A percentile compares a stretch with the other conserved stretches of the same genome.
These are phyloP conservation scores for Colletotrichum sp. DNA, from an alignment of 2,329 filamentous ascomycete species.

Conservation along the genomic window DNA sequence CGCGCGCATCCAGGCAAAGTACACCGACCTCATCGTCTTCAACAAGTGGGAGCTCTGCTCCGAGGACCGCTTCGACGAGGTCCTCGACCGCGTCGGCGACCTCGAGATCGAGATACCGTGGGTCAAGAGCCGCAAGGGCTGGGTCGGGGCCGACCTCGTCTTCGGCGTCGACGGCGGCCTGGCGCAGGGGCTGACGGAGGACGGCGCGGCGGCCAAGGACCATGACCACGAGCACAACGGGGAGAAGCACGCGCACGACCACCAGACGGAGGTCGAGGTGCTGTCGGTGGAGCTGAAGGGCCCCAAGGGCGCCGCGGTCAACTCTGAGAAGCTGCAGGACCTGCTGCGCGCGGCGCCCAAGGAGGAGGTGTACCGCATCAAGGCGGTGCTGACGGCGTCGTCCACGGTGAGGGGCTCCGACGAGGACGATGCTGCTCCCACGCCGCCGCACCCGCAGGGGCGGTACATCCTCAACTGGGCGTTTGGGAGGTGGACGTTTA, in stretches of 20 bases:
- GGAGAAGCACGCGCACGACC: slow-evolving; percentile 47
- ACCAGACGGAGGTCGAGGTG: slow-evolving; percentile 92
- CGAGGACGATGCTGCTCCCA: slow-evolving; percentile 42
- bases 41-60: slow-evolving; percentile 88
- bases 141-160: slow-evolving; percentile 78
- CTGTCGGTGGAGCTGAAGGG: slow-evolving; percentile 76
- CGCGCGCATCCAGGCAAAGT: slow-evolving; percentile 84
- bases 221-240: slow-evolving; percentile 43
- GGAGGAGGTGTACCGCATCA: slow-evolving; percentile 96
- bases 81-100: slow-evolving; percentile 79
- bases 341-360: slow-evolving; percentile 80
- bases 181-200: slow-evolving; percentile 59
- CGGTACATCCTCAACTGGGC: slow-evolving; percentile 98
- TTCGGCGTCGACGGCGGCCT: slow-evolving; percentile 89
- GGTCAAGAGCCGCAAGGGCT: slow-evolving; percentile 84
- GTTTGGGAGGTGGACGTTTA: slow-evolving; percentile 94
- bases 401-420: slow-evolving; percentile 56
- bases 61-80: slow-evolving; percentile 78
- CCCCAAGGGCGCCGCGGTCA: slow-evolving; percentile 43
- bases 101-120: slow-evolving; percentile 81
- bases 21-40: slow-evolving; percentile 89
- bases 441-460: slow-evolving; percentile 30
- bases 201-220: slow-evolving; percentile 32
- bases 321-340: slow-evolving; percentile 66
- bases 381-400: slow-evolving; percentile 65